Evolutionary conservation across 352 stramenopile genomes (phyloP), one percentile per base, ranked within the genome.

Genomic region (Pythium utonaiense): DNA sequence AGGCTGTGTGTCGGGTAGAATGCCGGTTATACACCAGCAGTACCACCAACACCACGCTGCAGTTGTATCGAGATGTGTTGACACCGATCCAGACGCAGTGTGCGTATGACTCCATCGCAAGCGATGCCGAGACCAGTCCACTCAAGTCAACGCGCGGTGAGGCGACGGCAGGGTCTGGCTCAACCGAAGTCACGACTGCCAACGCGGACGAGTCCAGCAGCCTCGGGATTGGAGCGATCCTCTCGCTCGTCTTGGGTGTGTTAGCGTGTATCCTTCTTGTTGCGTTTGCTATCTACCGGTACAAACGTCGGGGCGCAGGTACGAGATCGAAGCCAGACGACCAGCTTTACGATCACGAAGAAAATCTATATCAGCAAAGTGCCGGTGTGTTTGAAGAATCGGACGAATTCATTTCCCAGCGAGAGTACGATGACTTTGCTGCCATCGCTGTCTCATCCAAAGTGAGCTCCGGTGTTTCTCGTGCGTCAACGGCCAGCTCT

Each of bases 371-470:
- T 36, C 7, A 31, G 44, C 4, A 33, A 7, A 4, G 44, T 12
- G 6, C 50, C 42, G 8, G 40, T 47, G 8, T 24, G 9, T 19
- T 58, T 1, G 45, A 62, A 6, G 55, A 56, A 8, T 24, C 27
- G 2, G 44, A 62, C 45, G 55, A 49, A 4, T 55, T 56, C 9
- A 47, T 40, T 10, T 55, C 55, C 21, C 55, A 47, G 2, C 55
- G 53, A 3, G 25, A 33, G 2, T 52, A 42, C 24, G 45, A 31
- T 31, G 55, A 55, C 19, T 62, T 62, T 31, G 42, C 19, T 6
- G 33, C 44, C 10, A 48, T 55, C 44, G 55, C 55, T 14, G 34
- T 50, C 22, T 44, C 55, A 24, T 62, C 55, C 7, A 62, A 62
- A 25, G 45, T 49, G 14, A 55, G 55, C 17, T 62, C 55, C 0